Percentiles rank a stretch among this genome's conserved stretches.
These are phyloP conservation scores for Brachypodium distachyon DNA, from an alignment of 202 grass and related monocot genomes.

Conservation along the genomic window DNA sequence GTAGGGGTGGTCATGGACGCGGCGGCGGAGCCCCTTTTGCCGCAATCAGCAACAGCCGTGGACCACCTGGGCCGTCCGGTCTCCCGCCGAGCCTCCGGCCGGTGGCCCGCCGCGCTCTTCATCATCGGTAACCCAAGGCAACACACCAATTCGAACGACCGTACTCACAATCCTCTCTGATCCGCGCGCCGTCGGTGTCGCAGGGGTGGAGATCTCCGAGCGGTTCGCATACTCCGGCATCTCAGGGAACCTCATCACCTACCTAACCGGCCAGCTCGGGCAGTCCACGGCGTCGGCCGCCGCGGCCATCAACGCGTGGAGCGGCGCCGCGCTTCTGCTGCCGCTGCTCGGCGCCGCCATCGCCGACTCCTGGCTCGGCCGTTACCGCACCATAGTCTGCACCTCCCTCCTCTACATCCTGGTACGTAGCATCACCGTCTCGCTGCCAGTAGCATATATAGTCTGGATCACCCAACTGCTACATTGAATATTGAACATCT, in stretches of 20 bases:
- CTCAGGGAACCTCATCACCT: constrained; percentile 47
- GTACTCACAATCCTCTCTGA: not conserved
- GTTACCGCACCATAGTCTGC: not conserved
- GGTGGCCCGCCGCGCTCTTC: constrained; percentile 49
- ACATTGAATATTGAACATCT: not conserved
- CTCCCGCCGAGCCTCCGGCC: constrained; percentile 20
- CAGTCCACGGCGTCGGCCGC: constrained; percentile 32
- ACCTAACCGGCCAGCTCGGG: constrained; percentile 46
- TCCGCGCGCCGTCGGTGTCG: not conserved
- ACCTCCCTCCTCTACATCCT: constrained; percentile 1
- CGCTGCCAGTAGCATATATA: not conserved
- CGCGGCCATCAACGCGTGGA: constrained; percentile 42
- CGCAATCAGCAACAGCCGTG: constrained; percentile 18
- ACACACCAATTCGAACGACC: not conserved
- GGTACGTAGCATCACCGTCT: not conserved
- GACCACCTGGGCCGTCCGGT: constrained; percentile 23
- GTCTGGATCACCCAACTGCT: not conserved
- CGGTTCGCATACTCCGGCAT: constrained; percentile 32
- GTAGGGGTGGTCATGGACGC: not conserved
- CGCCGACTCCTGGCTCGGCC: constrained; percentile 45
- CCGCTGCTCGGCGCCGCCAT: constrained; percentile 41
- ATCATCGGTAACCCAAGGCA: constrained; percentile 33
- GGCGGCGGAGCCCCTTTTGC: not conserved
- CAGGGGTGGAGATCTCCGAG: constrained; percentile 54
- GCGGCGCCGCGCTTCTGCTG: constrained; percentile 24